Evolutionary conservation across 192 early-diverging fungal species (phyloP).

Genomic region (Backusella macrospora): DNA sequence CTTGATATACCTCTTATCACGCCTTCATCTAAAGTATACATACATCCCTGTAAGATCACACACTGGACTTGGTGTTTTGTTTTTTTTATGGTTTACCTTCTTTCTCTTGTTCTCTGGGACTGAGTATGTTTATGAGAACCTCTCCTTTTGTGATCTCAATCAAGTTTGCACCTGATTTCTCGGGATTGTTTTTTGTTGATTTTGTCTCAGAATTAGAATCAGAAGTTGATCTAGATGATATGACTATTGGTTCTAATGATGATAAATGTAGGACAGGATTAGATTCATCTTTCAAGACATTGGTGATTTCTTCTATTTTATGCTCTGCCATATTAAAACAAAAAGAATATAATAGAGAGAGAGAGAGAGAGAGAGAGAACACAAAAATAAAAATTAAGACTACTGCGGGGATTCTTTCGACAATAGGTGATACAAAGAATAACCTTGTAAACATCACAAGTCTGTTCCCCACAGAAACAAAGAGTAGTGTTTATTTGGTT

Average conservation of each 20-base stretch:
- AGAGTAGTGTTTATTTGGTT: not conserved
- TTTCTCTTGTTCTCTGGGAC: slow-evolving; percentile 36
- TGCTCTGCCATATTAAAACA: slow-evolving; percentile 18
- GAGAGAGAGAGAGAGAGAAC: not conserved
- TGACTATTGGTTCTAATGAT: not conserved
- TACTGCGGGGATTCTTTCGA: not conserved
- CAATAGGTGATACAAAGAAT: not conserved
- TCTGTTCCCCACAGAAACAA: not conserved
- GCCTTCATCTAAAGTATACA: slow-evolving; percentile 24
- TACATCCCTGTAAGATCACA: not conserved
- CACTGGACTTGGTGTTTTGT: not conserved
- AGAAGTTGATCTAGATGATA: not conserved
- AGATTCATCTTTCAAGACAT: slow-evolving; percentile 15
- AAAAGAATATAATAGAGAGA: slow-evolving; percentile 11
- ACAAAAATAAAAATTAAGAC: not conserved
- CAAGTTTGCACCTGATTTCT: slow-evolving; percentile 19
- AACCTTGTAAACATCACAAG: no score
- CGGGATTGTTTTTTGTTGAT: slow-evolving; percentile 10
- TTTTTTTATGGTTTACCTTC: slow-evolving; percentile 25
- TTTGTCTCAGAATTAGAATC: not conserved
- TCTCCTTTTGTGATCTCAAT: slow-evolving; percentile 27
- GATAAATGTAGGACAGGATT: not conserved
- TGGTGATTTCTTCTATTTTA: slow-evolving; percentile 21
- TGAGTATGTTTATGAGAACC: slow-evolving; percentile 26
- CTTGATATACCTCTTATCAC: slow-evolving; percentile 30